Base-by-base conservation (phyloP, 2,329 filamentous ascomycete species). In the Colletotrichum navitas region DNA sequence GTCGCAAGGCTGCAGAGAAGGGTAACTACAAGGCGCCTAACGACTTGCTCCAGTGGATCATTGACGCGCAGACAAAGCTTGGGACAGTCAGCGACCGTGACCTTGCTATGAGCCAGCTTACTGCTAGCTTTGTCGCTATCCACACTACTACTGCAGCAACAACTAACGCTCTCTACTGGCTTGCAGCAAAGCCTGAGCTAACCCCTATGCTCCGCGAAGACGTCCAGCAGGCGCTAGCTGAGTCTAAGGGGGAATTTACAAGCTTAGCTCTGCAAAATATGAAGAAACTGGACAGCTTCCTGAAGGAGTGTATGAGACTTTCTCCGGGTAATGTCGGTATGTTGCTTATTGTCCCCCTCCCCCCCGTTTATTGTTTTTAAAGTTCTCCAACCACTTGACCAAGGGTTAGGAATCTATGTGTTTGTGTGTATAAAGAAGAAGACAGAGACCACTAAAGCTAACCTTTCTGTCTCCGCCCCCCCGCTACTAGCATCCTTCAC, bases 181-280 rank as follows among this genome's bases (percentile, higher is more conserved):
- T 91, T 2, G 84, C 83, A 0, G 81, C 84, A 8, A 79, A 82
- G 73, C 87, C 87, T 0, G 84, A 89, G 41, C 82, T 86, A 73
- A 78, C 87, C 45, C 80, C 85, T 10, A 82, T 85, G 12, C 78
- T 90, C 2, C 83, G 88, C 2, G 81, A 87, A 26, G 88, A 91
- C 74, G 84, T 86, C n/a, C 75, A 79, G 5, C 74, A 79, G 1
- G 82, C 81, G 0, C 76, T 86, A 0, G 75, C 75, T 1, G 78
- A 79, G 24, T 75, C 81, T 14, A 77, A 78, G 26, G 80, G 80
- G 1, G 77, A 77, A 64, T 77, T 77, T n/a, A 78, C 76, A 14
- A 81, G 77, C 65, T 75, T 78, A 21, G 81, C 79, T 12, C 74
- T 84, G 71, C 74, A 76, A 16, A 80, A 79, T 49, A 77, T 83